Evolutionary conservation across 2,329 filamentous ascomycete genomes (phyloP), one percentile per base, ranked within the genome.

Genomic region (Pyrenochaeta sp.): DNA sequence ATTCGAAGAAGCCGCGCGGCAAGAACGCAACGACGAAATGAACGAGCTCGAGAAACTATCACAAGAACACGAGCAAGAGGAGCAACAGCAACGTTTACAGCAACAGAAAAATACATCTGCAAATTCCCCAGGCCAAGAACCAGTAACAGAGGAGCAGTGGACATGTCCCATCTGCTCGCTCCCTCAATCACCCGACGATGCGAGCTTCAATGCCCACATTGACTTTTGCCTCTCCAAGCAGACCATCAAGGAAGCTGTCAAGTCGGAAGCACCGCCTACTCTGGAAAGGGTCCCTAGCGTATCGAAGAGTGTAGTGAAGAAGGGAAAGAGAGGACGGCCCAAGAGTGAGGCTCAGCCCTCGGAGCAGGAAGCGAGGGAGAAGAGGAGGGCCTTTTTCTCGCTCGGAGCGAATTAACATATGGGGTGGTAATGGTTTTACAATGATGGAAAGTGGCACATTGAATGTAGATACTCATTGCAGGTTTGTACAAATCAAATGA

Each of bases 161-260:
- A 81, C 87, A 24, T 99, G 94, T 68, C 94, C 94, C 0, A 89
- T 97, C 30, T 99, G 94, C 68, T 74, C 76, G n/a, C 78, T 86
- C 11, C 86, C 89, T 0, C 92, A 96, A 62, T 63, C 77, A 0
- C 82, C 90, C 0, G 81, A 93, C 35, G 90, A 96, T 66, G 80
- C 79, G 31, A 75, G 74, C 0, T 96, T 97, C 72, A 99, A 99
- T 57, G 83, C 88, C 43, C 94, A 99, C 63, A 91, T 99, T 37
- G 94, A 99, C 67, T 81, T 88, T 7, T 99, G 94, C 68, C 80
- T 99, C 1, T 96, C 92, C 1, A 81, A 86, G 41, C 84, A 89
- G 62, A 89, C 90, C 0, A 97, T 99, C 59, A 87, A 87, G 31
- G 90, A 96, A 60, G 87, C 84, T 0, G 86, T 94, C 1, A 85